Conservation (phyloP, 371 early-diverging fungal species). For the Entomophthora muscae region DNA sequence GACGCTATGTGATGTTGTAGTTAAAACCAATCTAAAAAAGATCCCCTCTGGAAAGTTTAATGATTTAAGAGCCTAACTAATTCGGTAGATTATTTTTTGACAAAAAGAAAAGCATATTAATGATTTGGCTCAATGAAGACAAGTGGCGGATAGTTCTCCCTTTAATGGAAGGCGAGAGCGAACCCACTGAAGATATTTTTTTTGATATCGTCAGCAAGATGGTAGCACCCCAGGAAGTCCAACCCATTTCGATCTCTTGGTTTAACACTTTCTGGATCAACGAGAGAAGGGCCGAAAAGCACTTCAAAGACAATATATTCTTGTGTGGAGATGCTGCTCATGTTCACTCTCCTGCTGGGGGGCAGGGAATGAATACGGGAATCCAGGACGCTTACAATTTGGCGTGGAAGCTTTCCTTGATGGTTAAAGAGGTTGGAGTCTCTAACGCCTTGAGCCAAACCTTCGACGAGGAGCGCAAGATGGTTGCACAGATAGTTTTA, state of each 20-base stretch:
- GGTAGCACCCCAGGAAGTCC: constrained; percentile 10
- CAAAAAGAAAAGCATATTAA: neutral
- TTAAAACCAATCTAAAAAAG: neutral
- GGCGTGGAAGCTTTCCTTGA: constrained; percentile 25
- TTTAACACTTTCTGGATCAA: constrained; percentile 14
- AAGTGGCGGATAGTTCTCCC: constrained; percentile 9
- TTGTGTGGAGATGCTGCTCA: constrained; percentile 27
- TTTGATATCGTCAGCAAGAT: constrained; percentile 9
- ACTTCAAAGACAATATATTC: constrained; percentile 15
- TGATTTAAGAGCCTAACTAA: constrained; percentile 6
- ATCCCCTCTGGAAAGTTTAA: neutral
- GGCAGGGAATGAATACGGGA: constrained; percentile 27
- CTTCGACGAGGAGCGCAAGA: constrained; percentile 15
- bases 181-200: constrained; percentile 12
- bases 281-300: constrained; percentile 15
- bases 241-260: constrained; percentile 11
- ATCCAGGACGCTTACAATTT: constrained; percentile 25
- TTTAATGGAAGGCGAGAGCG: constrained; percentile 8
- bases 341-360: constrained; percentile 21
- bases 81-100: neutral
- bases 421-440: constrained; percentile 11
- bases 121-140: constrained; percentile 8
- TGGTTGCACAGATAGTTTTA: constrained; percentile 11
- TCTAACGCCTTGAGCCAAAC: constrained; percentile 11
- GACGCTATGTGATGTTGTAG: neutral